Evolutionary conservation across 2,329 filamentous ascomycete genomes (phyloP).

Genomic region (Beauveria brongniartii): DNA sequence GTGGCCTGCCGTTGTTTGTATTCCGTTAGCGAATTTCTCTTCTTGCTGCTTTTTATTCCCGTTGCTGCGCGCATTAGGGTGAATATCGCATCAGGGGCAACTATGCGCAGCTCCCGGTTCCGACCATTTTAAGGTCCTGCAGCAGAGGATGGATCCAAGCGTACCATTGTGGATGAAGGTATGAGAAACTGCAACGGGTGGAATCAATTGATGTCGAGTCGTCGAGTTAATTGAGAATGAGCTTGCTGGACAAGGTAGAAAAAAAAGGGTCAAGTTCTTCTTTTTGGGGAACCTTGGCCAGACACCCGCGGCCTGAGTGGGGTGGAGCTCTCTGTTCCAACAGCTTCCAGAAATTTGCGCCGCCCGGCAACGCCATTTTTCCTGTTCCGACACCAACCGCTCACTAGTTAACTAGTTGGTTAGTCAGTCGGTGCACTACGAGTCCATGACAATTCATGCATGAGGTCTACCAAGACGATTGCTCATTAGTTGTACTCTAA

Average conservation of each 20-base stretch:
- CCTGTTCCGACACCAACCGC: constrained; percentile 6
- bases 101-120: background rate
- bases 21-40: background rate
- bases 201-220: constrained; percentile 13
- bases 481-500: constrained; percentile 6
- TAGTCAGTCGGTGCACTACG: background rate
- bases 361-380: constrained; percentile 12
- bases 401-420: background rate
- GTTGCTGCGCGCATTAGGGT: background rate
- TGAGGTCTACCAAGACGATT: background rate
- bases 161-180: constrained; percentile 14
- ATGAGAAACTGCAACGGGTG: background rate
- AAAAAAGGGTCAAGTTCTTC: constrained; percentile 9
- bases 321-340: constrained; percentile 14
- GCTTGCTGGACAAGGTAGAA: background rate
- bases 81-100: no score
- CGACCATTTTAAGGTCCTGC: background rate
- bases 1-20: constrained; percentile 39
- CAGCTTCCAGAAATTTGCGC: constrained; percentile 15
- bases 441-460: background rate
- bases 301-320: background rate
- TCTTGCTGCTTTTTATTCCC: background rate
- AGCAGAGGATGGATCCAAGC: background rate
- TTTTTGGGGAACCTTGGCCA: background rate
- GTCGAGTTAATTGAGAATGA: background rate